Conservation (phyloP, 1,139 yeast genomes). For the Geotrichum candidum region DNA sequence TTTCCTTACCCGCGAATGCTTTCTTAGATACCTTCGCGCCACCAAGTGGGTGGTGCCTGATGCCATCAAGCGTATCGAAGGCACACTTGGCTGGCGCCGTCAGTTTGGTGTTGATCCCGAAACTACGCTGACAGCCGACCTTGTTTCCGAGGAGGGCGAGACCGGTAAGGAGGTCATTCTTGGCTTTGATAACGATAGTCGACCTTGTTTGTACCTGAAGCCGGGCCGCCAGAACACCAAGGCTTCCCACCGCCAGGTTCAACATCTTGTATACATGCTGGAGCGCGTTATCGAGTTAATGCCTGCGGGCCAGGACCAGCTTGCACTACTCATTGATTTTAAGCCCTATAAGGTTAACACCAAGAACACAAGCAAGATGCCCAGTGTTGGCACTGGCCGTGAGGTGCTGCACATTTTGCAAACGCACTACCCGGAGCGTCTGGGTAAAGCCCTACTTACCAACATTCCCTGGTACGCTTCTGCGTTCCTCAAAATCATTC, state of each 20-base stretch:
- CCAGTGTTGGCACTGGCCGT: constrained; percentile 73
- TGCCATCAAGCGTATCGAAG: constrained; percentile 66
- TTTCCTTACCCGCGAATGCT: constrained; percentile 88
- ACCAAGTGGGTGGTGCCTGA: constrained; percentile 77
- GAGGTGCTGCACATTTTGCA: constrained; percentile 83
- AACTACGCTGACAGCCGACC: constrained; percentile 52
- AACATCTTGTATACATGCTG: constrained; percentile 84
- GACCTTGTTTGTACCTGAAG: constrained; percentile 85
- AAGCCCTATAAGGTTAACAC: constrained; percentile 55
- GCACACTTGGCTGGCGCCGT: constrained; percentile 84
- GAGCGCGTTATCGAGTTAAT: constrained; percentile 86
- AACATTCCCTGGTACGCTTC: constrained; percentile 92
- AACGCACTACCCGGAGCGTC: constrained; percentile 92
- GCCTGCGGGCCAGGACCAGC: constrained; percentile 94
- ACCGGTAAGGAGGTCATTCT: constrained; percentile 86
- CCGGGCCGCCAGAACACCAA: constrained; percentile 94
- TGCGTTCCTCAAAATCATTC: constrained; percentile 80
- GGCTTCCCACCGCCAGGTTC: constrained; percentile 80
- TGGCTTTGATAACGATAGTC: constrained; percentile 80
- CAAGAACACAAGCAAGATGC: constrained; percentile 57
- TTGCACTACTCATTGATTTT: constrained; percentile 85
- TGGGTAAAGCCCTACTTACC: constrained; percentile 84
- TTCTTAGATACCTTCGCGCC: constrained; percentile 80
- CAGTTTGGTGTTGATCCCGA: constrained; percentile 74
- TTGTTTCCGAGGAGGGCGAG: constrained; percentile 63